Evolutionary conservation across 805 yeast species (phyloP).

Genomic region (Hanseniaspora jakobsenii): DNA sequence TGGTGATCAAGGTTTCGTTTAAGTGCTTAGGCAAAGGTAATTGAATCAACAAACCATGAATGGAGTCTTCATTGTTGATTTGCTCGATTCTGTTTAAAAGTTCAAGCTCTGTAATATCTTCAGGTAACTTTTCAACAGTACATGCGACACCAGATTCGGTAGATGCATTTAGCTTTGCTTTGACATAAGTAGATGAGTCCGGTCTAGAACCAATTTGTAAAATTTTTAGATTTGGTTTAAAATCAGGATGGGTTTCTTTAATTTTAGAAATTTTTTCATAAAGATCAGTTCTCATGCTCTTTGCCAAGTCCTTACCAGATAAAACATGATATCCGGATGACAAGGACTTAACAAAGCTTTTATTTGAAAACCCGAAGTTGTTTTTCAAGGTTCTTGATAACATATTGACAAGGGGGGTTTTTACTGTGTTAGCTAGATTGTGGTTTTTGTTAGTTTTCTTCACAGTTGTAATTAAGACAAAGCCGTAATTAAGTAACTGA

Average conservation of each 20-base stretch:
- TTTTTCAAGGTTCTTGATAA: neutral
- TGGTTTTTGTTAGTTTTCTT: neutral
- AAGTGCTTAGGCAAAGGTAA: slow-evolving; percentile 64
- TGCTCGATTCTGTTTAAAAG: slow-evolving; percentile 41
- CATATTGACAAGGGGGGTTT: neutral
- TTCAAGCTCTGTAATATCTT: slow-evolving; percentile 42
- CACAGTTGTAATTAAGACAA: too few species aligned
- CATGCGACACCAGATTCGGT: slow-evolving; percentile 56
- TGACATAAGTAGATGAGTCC: slow-evolving; percentile 71
- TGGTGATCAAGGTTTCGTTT: slow-evolving; percentile 55
- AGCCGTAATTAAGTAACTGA: too few species aligned
- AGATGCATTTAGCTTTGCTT: slow-evolving; percentile 70
- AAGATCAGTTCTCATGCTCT: slow-evolving; percentile 35
- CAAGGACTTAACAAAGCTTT: neutral
- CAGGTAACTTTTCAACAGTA: slow-evolving; percentile 47
- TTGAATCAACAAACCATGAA: slow-evolving; percentile 67
- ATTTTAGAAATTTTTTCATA: slow-evolving; percentile 28
- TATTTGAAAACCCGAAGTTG: neutral
- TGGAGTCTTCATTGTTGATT: slow-evolving; percentile 46
- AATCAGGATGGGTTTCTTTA: slow-evolving; percentile 35
- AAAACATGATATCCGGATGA: slow-evolving; percentile 26
- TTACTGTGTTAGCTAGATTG: neutral
- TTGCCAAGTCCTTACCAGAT: slow-evolving; percentile 39
- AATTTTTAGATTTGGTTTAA: slow-evolving; percentile 55
- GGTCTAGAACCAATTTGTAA: slow-evolving; percentile 68